These are phyloP conservation scores for Phytophthora sp. DNA, from an alignment of 352 stramenopile species.

Conservation along the genomic window DNA sequence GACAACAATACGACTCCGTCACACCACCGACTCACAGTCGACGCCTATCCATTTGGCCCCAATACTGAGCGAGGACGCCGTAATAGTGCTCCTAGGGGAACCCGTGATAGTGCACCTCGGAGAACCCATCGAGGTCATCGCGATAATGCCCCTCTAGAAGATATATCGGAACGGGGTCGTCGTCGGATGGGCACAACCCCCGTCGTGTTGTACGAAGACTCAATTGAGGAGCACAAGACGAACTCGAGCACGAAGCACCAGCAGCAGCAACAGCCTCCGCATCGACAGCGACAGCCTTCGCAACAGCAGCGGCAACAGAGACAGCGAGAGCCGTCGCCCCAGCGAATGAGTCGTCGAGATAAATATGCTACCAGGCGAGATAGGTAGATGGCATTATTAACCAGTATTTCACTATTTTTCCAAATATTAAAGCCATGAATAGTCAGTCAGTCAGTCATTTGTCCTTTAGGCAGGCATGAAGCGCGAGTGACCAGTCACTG, in stretches of 20 bases:
- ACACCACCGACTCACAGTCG: slow-evolving; percentile 39
- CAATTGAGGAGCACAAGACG: slow-evolving; percentile 32
- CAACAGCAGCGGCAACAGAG: slow-evolving; percentile 11
- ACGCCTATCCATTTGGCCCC: slow-evolving; percentile 30
- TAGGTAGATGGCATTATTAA: slow-evolving; percentile 19
- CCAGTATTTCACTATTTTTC: neutral
- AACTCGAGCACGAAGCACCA: slow-evolving; percentile 28
- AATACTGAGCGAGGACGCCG: slow-evolving; percentile 23
- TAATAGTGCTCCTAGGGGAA: neutral
- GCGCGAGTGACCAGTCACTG: neutral
- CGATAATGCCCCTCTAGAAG: slow-evolving; percentile 20
- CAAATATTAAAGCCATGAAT: neutral
- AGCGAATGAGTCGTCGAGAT: slow-evolving; percentile 21
- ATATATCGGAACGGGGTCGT: slow-evolving; percentile 35
- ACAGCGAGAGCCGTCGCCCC: slow-evolving; percentile 12
- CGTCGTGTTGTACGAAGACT: slow-evolving; percentile 40
- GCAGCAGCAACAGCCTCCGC: slow-evolving; percentile 3
- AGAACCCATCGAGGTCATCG: slow-evolving; percentile 12
- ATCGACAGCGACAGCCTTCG: slow-evolving; percentile 5
- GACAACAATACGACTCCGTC: slow-evolving; percentile 42
- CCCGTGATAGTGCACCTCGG: neutral
- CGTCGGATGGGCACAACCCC: slow-evolving; percentile 33
- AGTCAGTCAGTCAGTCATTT: no score
- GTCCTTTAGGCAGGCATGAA: no score
- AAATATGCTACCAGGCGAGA: slow-evolving; percentile 31